A percentile compares a stretch with the other conserved stretches of the same genome.
phyloP scores from a whole-genome alignment of 1,139 yeast genomes.

The Yamadazyma membranifaciens region DNA sequence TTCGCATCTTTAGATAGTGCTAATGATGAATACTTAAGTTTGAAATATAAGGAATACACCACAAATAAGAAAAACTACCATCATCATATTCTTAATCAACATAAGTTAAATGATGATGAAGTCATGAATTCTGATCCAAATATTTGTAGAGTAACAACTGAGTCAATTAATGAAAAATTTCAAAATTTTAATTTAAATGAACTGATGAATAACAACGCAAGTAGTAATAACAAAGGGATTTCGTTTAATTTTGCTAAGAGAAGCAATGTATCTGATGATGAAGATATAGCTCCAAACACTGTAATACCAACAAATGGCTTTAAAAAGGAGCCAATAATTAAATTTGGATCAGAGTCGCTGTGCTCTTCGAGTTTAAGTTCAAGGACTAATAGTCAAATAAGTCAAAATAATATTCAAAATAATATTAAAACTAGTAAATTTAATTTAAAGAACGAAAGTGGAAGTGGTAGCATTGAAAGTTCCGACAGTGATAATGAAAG shows the following conservation, averaged over 20 bases:
- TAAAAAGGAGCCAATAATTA: not conserved
- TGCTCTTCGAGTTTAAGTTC: conserved; percentile 4
- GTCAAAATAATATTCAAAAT: not conserved
- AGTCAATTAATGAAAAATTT: conserved; percentile 31
- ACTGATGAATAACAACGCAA: conserved; percentile 29
- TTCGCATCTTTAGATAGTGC: conserved; percentile 76
- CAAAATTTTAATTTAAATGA: conserved; percentile 35
- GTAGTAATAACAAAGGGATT: conserved; percentile 12
- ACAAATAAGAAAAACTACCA: conserved; percentile 10
- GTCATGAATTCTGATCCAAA: conserved; percentile 13
- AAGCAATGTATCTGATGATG: conserved; percentile 5
- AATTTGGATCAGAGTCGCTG: conserved; percentile 2
- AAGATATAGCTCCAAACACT: conserved; percentile 24
- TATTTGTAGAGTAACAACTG: conserved; percentile 6
- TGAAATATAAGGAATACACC: conserved; percentile 36
- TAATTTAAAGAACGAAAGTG: not conserved
- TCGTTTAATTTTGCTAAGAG: conserved; percentile 12
- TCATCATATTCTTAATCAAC: not conserved
- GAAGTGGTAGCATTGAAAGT: conserved; percentile 5
- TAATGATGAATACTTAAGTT: conserved; percentile 53
- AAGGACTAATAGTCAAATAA: not conserved
- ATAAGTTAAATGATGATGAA: conserved; percentile 4
- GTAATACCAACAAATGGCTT: conserved; percentile 6
- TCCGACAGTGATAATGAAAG: conserved; percentile 22
- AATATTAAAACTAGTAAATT: not conserved